A percentile compares a stretch with the other conserved stretches of the same genome.
Conservation (phyloP, 139 green algal species). For the Trebouxia sp. region DNA sequence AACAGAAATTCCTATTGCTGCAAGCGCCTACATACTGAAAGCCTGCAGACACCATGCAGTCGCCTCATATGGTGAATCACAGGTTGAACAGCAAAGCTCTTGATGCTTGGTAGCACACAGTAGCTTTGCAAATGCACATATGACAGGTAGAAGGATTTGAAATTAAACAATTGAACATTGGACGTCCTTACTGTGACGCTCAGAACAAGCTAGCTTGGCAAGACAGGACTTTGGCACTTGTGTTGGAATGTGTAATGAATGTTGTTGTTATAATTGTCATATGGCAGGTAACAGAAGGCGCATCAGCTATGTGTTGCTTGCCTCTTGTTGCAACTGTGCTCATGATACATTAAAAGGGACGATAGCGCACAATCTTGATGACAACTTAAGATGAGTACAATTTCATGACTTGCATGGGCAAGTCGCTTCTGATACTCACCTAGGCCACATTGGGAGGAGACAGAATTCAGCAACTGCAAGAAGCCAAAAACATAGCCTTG, state of each 20-base stretch:
- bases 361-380: no score
- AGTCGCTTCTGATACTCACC: not conserved
- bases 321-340: no score
- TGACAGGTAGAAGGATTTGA: no score
- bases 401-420: not conserved
- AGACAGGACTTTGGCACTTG: no score
- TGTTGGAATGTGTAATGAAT: no score
- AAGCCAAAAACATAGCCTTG: not conserved
- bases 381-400: no score
- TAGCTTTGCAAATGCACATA: not conserved
- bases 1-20: conserved; percentile 17
- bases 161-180: no score
- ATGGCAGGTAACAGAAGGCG: no score
- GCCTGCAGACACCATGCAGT: conserved; percentile 1
- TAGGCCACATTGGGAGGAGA: not conserved
- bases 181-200: no score
- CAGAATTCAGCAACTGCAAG: not conserved
- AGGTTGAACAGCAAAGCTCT: not conserved
- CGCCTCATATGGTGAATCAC: not conserved
- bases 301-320: no score
- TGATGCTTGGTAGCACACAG: not conserved
- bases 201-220: no score
- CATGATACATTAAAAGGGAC: not conserved
- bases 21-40: conserved; percentile 10
- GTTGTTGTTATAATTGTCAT: no score